Evolutionary conservation across 768 basidiomycete genomes (phyloP).

Genomic region (Floccularia luteovirens): DNA sequence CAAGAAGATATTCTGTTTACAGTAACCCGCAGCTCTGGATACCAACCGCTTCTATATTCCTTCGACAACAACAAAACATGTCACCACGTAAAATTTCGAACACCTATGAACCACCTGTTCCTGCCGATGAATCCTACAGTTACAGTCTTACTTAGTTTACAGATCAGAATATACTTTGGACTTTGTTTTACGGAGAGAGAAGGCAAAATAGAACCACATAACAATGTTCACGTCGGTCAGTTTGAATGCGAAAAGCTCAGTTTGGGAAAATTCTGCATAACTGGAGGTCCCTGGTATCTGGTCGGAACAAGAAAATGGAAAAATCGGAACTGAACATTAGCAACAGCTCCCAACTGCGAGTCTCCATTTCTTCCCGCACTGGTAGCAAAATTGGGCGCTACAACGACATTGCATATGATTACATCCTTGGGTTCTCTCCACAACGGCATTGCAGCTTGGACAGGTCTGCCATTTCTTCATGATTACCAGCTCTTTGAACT

Average conservation of each 20-base stretch:
- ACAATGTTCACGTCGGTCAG: background rate
- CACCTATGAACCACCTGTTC: too few relatives aligned
- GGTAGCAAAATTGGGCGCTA: conserved; percentile 3
- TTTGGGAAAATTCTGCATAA: background rate
- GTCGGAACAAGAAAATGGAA: background rate
- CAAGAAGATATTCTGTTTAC: background rate
- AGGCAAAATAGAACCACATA: background rate
- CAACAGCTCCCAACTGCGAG: background rate
- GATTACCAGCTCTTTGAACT: background rate
- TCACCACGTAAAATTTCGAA: too few relatives aligned
- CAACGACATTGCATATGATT: conserved; percentile 4
- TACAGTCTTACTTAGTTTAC: too few relatives aligned
- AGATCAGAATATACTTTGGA: background rate
- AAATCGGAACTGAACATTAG: background rate
- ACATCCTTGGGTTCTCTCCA: conserved; percentile 2
- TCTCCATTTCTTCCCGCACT: background rate
- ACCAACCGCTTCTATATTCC: too few relatives aligned
- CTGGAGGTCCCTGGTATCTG: background rate
- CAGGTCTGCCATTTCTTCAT: conserved; percentile 4
- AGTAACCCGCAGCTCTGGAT: too few relatives aligned
- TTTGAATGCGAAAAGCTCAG: background rate
- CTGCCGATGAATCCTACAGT: too few relatives aligned
- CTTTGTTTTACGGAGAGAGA: background rate
- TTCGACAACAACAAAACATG: too few relatives aligned
- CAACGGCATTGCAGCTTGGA: conserved; percentile 2